Evolutionary conservation across 768 basidiomycete genomes (phyloP).

Genomic region (Ramaria sp.): DNA sequence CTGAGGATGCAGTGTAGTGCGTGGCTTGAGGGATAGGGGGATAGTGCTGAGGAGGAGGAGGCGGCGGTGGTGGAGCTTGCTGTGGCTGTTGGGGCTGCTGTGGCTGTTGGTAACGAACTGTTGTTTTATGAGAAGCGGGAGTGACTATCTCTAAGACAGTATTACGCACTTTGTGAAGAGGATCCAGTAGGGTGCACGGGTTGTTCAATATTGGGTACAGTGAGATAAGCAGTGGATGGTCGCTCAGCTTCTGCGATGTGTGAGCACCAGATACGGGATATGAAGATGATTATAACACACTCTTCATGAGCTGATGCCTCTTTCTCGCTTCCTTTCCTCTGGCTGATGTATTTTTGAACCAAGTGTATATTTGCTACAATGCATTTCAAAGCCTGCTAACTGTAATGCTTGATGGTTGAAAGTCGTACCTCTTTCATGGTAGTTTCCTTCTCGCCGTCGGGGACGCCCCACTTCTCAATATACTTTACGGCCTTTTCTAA

Average conservation of each 20-base stretch:
- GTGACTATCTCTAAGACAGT: not conserved
- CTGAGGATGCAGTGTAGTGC: not conserved
- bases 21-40: constrained; percentile 15
- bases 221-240: constrained; percentile 7
- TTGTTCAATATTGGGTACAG: constrained; percentile 9
- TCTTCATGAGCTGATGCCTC: constrained; percentile 12
- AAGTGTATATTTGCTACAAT: constrained; percentile 56
- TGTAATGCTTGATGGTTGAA: constrained; percentile 1
- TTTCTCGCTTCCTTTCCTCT: constrained; percentile 32
- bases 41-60: constrained; percentile 34
- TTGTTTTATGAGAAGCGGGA: not conserved
- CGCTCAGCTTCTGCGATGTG: constrained; percentile 9
- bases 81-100: constrained; percentile 10
- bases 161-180: constrained; percentile 6
- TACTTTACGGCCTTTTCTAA: constrained; percentile 52
- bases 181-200: not conserved
- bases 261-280: constrained; percentile 11
- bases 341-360: constrained; percentile 64
- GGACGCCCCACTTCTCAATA: constrained; percentile 47
- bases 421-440: constrained; percentile 49
- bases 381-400: constrained; percentile 11
- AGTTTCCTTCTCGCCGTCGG: constrained; percentile 46
- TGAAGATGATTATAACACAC: constrained; percentile 8
- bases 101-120: constrained; percentile 7
- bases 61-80: too few relatives aligned